Evolutionary conservation across 306 rosid species (phyloP), one percentile per base, ranked within the genome.

Genomic region (Neltuma alba): DNA sequence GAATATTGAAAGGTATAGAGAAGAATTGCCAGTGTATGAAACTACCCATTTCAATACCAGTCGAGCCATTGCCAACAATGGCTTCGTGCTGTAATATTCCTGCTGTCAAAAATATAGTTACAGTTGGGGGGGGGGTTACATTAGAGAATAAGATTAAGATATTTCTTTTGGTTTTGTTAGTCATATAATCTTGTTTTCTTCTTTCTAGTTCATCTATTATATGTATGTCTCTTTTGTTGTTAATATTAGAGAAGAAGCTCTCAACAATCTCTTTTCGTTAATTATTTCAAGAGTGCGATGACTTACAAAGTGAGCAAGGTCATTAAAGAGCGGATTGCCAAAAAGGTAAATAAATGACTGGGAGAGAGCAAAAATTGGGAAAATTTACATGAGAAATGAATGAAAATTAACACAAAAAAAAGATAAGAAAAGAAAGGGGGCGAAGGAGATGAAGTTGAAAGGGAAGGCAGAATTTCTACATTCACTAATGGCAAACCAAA

Each of bases 1-100:
- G 81, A 93, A 66, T 66, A 66, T 95, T 78, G 96, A 91, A 65
- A 89, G 94, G 90, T 96, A 89, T 60, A 82, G 94, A 41, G 89
- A 96, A 70, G 99, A 96, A 73, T 82, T 96, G 82, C 99, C 99
- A 1, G 99, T 96, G 69, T 96, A 93, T 76, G 99, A 96, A 83
- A 96, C 99, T 16, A 96, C 99, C 47, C 90, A 90, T 86, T 90
- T 91, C 84, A 83, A 82, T 25, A 82, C 96, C 69, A 92, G 89
- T 89, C 82, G 94, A 85, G 96, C 93, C 82, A 93, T 93, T 87
- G 89, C 93, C n/a, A 91, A 81, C 18, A 91, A 81, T 80, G 96
- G 97, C 65, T 88, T 91, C 76, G 48, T 96, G 72, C 37, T 91
- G 97, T 96, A 89, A 91, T n/a, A n/a, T 89, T 88, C 80, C 69